Percentiles rank a stretch among this genome's conserved stretches.
These are phyloP conservation scores for Pseudogymnoascus destructans DNA, from an alignment of 2,329 filamentous ascomycete genomes.

Conservation along the genomic window DNA sequence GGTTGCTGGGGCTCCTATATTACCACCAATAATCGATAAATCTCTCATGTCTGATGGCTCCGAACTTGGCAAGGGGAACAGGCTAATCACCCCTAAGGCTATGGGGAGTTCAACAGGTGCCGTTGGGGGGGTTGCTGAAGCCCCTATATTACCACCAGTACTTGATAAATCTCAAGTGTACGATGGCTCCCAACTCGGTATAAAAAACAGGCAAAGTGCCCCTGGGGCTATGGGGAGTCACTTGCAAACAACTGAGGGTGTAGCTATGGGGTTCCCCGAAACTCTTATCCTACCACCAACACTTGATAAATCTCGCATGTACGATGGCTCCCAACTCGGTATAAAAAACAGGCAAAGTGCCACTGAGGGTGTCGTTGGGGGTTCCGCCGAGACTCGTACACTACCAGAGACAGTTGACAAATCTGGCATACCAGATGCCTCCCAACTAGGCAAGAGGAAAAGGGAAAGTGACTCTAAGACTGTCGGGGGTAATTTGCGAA, in stretches of 20 bases:
- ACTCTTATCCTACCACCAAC: too few species aligned
- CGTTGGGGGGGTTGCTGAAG: neutral
- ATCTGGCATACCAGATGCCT: neutral
- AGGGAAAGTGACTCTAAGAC: neutral
- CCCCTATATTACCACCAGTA: neutral
- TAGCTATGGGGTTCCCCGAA: neutral
- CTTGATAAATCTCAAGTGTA: neutral
- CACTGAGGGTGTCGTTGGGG: neutral
- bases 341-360: neutral
- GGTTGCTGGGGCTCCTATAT: neutral
- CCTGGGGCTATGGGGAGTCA: neutral
- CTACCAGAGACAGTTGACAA: neutral
- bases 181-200: neutral
- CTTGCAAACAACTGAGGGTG: neutral
- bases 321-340: too few species aligned
- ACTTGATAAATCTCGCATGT: too few species aligned
- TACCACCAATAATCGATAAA: neutral
- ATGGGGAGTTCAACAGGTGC: neutral
- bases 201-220: neutral
- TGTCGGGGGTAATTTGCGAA: neutral
- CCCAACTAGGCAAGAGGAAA: neutral
- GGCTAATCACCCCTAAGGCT: neutral
- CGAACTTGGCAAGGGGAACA: neutral
- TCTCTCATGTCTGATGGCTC: neutral
- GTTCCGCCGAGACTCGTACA: neutral